These are phyloP conservation scores for Thraustochytrium sp. DNA, from an alignment of 352 stramenopile species.

Conservation along the genomic window DNA sequence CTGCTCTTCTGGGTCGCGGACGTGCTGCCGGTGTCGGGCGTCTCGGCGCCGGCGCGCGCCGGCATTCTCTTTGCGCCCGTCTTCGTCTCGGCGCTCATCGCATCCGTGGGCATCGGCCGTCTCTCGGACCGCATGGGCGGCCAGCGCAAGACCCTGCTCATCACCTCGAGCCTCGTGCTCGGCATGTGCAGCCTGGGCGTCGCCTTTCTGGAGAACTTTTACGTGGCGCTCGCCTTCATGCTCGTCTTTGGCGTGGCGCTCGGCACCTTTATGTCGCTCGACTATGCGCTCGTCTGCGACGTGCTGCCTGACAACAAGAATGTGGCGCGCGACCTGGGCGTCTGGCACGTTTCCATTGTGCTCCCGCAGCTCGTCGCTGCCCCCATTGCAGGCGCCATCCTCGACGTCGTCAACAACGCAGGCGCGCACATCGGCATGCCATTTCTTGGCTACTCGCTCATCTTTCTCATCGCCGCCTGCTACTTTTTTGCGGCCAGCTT, in stretches of 20 bases:
- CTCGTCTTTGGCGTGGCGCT: conserved; percentile 10
- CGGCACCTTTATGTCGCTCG: conserved; percentile 23
- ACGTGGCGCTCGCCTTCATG: conserved; percentile 18
- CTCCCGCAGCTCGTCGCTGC: conserved; percentile 20
- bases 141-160: conserved; percentile 9
- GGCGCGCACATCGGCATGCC: not conserved
- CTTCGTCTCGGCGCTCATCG: not conserved
- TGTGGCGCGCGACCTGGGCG: conserved; percentile 12
- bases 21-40: not conserved
- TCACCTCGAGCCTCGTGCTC: not conserved
- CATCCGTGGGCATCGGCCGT: not conserved
- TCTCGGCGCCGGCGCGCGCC: not conserved
- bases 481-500: conserved; percentile 24
- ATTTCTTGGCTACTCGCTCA: not conserved
- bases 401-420: not conserved
- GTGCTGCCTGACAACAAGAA: conserved; percentile 1
- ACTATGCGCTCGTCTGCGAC: conserved; percentile 35
- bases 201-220: conserved; percentile 1
- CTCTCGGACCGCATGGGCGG: not conserved
- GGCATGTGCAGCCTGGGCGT: not conserved
- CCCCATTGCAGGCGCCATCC: conserved; percentile 6
- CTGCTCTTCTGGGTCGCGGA: conserved; percentile 35
- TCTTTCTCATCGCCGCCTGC: not conserved
- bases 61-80: conserved; percentile 2
- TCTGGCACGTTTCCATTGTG: conserved; percentile 40